Percentiles rank a stretch among this genome's conserved stretches.
These are phyloP conservation scores for Tetraselmis chui DNA, from an alignment of 139 green algal genomes.

Conservation along the genomic window DNA sequence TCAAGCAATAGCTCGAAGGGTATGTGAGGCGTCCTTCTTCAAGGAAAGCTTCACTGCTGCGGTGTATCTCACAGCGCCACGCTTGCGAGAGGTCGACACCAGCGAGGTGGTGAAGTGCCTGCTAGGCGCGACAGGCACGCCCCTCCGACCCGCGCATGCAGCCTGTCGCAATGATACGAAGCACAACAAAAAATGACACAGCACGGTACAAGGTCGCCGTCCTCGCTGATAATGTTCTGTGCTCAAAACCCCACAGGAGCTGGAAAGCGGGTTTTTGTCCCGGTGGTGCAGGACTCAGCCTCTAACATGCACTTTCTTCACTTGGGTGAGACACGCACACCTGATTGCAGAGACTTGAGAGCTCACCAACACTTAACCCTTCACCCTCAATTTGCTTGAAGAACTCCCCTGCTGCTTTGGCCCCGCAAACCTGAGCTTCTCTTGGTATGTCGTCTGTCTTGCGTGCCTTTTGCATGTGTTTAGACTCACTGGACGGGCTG, in stretches of 20 bases:
- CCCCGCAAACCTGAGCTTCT: too few species aligned
- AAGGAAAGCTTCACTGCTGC: slow-evolving; percentile 22
- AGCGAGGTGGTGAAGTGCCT: slow-evolving; percentile 26
- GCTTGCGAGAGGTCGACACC: slow-evolving; percentile 67
- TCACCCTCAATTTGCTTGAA: too few species aligned
- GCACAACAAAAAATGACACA: too few species aligned
- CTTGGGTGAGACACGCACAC: slow-evolving; percentile 34
- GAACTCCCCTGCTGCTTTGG: too few species aligned
- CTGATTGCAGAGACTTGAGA: too few species aligned
- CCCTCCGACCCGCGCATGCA: too few species aligned
- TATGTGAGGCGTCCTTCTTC: slow-evolving; percentile 38
- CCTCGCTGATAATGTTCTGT: too few species aligned
- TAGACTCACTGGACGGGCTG: slow-evolving; percentile 38
- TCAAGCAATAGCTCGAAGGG: slow-evolving; percentile 17
- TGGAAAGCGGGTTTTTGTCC: slow-evolving; percentile 55
- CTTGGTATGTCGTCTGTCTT: too few species aligned
- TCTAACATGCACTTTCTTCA: slow-evolving; percentile 79
- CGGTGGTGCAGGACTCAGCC: slow-evolving; percentile 59
- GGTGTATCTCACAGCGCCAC: slow-evolving; percentile 56
- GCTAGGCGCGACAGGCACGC: not conserved
- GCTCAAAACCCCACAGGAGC: not conserved
- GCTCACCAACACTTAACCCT: too few species aligned
- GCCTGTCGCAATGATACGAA: too few species aligned
- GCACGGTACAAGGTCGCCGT: too few species aligned
- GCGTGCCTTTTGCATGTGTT: too few species aligned